These are phyloP conservation scores for Fusarium nygamai DNA, from an alignment of 2,329 filamentous ascomycete genomes.

Conservation along the genomic window DNA sequence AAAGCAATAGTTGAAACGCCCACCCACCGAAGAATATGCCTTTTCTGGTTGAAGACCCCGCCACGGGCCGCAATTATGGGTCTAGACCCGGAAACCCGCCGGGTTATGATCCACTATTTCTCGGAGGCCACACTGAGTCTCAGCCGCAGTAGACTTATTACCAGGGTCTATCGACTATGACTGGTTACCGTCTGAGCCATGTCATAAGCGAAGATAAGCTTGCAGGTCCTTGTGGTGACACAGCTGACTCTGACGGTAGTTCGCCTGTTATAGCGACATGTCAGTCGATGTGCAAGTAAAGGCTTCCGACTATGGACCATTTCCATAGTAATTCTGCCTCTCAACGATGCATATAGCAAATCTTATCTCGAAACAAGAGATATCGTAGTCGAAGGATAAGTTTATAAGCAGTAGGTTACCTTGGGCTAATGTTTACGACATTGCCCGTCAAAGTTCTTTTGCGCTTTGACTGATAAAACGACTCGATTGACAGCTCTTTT, in stretches of 20 bases:
- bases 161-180: background rate
- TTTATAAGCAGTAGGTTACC: background rate
- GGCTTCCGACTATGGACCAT: background rate
- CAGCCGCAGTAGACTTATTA: background rate
- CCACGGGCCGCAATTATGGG: conserved; percentile 33
- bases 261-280: background rate
- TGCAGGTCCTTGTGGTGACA: background rate
- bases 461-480: background rate
- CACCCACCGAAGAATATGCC: background rate
- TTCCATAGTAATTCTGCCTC: background rate
- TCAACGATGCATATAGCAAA: background rate
- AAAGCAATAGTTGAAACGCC: conserved; percentile 3
- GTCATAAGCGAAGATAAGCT: background rate
- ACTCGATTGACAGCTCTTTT: background rate
- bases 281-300: background rate
- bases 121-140: conserved; percentile 6
- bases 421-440: background rate
- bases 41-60: background rate
- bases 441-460: background rate
- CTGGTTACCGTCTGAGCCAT: background rate
- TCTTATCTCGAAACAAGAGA: background rate
- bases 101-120: conserved; percentile 8
- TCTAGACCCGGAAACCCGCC: conserved; percentile 6
- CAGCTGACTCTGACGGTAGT: background rate
- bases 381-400: background rate